These are phyloP conservation scores for Aurifilum marmelostoma DNA, from an alignment of 2,329 filamentous ascomycete genomes.

Conservation along the genomic window DNA sequence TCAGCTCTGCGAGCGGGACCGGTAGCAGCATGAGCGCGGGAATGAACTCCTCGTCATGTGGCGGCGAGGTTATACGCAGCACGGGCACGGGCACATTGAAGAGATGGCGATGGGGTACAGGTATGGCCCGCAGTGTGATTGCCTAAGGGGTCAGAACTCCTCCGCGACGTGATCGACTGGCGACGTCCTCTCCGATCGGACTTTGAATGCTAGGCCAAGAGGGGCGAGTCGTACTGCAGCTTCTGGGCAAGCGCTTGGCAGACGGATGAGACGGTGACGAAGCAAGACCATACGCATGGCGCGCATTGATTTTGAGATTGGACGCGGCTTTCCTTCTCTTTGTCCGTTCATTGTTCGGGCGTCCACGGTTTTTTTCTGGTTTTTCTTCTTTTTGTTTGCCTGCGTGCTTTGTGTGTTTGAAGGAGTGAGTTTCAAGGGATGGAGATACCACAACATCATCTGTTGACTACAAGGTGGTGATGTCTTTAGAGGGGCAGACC, in stretches of 20 bases:
- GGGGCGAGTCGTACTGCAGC: not conserved
- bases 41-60: slow-evolving; percentile 52
- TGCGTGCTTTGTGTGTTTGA: not conserved
- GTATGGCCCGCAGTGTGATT: slow-evolving; percentile 54
- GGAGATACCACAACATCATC: slow-evolving; percentile 29
- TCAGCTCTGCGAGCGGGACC: slow-evolving; percentile 45
- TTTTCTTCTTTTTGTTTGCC: not conserved
- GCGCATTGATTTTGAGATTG: not conserved
- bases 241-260: not conserved
- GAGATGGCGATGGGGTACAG: slow-evolving; percentile 57
- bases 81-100: slow-evolving; percentile 51
- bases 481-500: not conserved
- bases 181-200: not conserved
- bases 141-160: slow-evolving; percentile 40
- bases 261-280: not conserved
- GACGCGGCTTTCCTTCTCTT: slow-evolving; percentile 2
- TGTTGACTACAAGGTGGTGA: slow-evolving; percentile 8
- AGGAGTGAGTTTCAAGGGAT: slow-evolving; percentile 16
- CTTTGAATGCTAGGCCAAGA: not conserved
- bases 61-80: slow-evolving; percentile 55
- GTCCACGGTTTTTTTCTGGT: slow-evolving; percentile 10
- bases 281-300: not conserved
- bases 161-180: not conserved
- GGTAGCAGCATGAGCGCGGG: slow-evolving; percentile 39
- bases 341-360: slow-evolving; percentile 18